phyloP scores from a whole-genome alignment of 805 yeast genomes.

The Metschnikowia proteae region DNA sequence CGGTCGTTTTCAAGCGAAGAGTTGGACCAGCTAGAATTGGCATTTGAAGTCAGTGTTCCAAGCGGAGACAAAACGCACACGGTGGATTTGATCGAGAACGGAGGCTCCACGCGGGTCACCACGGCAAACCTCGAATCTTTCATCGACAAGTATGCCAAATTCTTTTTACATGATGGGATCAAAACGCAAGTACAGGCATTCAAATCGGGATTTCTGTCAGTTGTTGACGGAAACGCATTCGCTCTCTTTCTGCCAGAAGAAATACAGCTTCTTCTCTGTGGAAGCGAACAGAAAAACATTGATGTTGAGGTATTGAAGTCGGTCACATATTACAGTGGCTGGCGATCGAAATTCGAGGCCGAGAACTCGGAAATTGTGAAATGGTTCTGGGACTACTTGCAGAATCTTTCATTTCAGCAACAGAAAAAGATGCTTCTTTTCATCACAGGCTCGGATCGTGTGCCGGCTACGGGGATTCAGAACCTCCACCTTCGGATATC shows the following conservation, averaged over 20 bases:
- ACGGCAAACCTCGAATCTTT: constrained; percentile 55
- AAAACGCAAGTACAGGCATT: constrained; percentile 54
- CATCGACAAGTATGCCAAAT: constrained; percentile 59
- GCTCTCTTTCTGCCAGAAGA: constrained; percentile 78
- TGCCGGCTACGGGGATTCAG: constrained; percentile 90
- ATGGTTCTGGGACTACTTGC: constrained; percentile 89
- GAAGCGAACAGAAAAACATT: constrained; percentile 60
- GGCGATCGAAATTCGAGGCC: constrained; percentile 40
- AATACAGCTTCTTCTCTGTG: constrained; percentile 72
- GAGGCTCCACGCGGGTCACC: constrained; percentile 54
- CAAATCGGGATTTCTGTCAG: constrained; percentile 66
- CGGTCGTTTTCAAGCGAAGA: constrained; percentile 25
- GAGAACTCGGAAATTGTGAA: constrained; percentile 40
- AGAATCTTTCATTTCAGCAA: constrained; percentile 36
- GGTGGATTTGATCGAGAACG: constrained; percentile 55
- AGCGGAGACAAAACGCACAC: constrained; percentile 46
- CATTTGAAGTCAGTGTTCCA: constrained; percentile 59
- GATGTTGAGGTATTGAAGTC: constrained; percentile 67
- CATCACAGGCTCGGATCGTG: constrained; percentile 85
- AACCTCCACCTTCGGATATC: constrained; percentile 71
- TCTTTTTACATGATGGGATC: constrained; percentile 56
- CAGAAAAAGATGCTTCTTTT: constrained; percentile 69
- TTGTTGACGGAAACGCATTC: constrained; percentile 78
- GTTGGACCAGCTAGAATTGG: constrained; percentile 43
- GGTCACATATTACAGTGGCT: constrained; percentile 72